Conservation (phyloP, 2,329 filamentous ascomycete genomes). For the Stachybotrys chartarum region DNA sequence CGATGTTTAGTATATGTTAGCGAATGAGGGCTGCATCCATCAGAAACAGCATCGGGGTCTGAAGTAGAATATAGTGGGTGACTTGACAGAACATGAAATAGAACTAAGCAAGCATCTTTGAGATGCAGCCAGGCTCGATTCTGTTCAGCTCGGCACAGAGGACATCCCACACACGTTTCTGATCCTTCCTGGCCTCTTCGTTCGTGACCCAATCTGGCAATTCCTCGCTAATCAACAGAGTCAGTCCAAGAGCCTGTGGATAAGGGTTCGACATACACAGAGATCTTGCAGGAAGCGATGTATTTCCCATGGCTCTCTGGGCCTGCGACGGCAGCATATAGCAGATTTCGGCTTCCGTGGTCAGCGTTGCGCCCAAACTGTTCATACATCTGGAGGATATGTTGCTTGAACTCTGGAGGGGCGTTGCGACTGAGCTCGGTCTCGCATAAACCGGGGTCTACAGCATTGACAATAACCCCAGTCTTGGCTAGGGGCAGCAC, state of each 20-base stretch:
- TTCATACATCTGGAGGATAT: conserved; percentile 1
- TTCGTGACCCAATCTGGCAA: conserved; percentile 14
- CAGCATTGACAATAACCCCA: conserved; percentile 21
- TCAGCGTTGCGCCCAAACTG: conserved; percentile 15
- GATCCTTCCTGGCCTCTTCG: conserved; percentile 9
- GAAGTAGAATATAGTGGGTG: no score
- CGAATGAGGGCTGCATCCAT: no score
- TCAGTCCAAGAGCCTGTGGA: no score
- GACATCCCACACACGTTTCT: conserved; percentile 18
- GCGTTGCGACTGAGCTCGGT: conserved; percentile 7
- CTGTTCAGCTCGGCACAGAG: conserved; percentile 18
- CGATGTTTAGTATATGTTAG: no score
- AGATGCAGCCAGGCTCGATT: conserved; percentile 18
- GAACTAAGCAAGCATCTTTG: conserved; percentile 3
- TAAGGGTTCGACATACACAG: conserved; percentile 22
- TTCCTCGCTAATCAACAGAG: no score
- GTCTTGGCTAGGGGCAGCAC: conserved; percentile 15
- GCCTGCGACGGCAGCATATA: conserved; percentile 14
- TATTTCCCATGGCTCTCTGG: conserved; percentile 18
- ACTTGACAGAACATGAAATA: no score
- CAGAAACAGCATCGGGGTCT: no score
- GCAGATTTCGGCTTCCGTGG: conserved; percentile 18
- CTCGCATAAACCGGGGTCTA: conserved; percentile 22
- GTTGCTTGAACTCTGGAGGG: background rate
- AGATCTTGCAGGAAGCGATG: conserved; percentile 15